A percentile compares a stretch with the other conserved stretches of the same genome.
Evolutionary conservation across 2,329 filamentous ascomycete species (phyloP).

Genomic region (Pseudogymnoascus sp.): DNA sequence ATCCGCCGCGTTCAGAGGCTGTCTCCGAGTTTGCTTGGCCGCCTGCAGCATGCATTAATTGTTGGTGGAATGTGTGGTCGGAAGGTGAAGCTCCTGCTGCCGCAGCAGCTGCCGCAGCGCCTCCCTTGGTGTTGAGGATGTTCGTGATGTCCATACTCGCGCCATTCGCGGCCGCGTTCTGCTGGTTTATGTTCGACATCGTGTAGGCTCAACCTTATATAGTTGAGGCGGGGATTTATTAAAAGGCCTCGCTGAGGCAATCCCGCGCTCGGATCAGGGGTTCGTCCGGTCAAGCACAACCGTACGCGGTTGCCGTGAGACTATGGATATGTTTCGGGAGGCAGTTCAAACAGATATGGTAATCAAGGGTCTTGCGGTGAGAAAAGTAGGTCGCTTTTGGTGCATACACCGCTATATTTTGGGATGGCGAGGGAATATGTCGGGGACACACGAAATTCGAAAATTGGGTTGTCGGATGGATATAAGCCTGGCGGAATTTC

Average conservation of each 20-base stretch:
- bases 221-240: constrained; percentile 11
- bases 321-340: neutral
- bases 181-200: constrained; percentile 9
- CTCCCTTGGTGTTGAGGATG: constrained; percentile 30
- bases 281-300: constrained; percentile 18
- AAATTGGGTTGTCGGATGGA: neutral
- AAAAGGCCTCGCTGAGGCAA: neutral
- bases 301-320: neutral
- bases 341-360: neutral
- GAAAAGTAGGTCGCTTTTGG: neutral
- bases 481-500: neutral
- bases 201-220: constrained; percentile 18
- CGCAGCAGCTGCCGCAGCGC: constrained; percentile 23
- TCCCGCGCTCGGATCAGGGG: constrained; percentile 25
- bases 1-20: constrained; percentile 27
- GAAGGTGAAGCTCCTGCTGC: constrained; percentile 20
- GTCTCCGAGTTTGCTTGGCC: constrained; percentile 26
- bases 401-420: neutral
- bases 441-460: neutral
- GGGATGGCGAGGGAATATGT: neutral
- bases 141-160: constrained; percentile 29
- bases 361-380: neutral
- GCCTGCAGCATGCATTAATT: constrained; percentile 26
- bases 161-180: constrained; percentile 8
- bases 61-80: constrained; percentile 28